Conservation (phyloP, 768 basidiomycete genomes). For the Amylocystis lapponica region DNA sequence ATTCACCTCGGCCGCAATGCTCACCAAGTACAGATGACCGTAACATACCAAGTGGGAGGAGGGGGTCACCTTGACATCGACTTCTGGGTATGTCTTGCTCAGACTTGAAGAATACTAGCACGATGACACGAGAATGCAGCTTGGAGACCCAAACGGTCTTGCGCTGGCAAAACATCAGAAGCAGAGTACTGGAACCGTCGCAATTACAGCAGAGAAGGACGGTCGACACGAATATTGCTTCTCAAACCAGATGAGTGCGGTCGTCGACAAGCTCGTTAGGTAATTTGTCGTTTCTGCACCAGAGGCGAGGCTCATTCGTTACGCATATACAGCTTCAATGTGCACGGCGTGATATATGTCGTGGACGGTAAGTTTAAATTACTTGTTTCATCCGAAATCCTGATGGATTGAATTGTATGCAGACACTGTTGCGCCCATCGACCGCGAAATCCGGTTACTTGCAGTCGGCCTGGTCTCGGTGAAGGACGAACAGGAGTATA, state of each 20-base stretch:
- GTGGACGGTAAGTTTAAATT: constrained; percentile 61
- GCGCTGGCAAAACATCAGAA: constrained; percentile 76
- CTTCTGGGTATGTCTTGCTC: constrained; percentile 69
- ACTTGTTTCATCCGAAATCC: neutral
- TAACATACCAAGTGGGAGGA: constrained; percentile 97
- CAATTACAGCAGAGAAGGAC: constrained; percentile 82
- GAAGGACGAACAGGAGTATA: constrained; percentile 99
- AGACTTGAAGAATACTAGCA: neutral
- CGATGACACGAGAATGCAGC: constrained; percentile 38
- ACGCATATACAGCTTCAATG: constrained; percentile 61
- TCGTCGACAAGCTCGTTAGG: constrained; percentile 95
- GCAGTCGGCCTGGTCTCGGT: constrained; percentile 79
- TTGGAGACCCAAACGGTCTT: constrained; percentile 67
- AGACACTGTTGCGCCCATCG: constrained; percentile 91
- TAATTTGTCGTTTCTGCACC: constrained; percentile 31
- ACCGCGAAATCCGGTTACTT: constrained; percentile 87
- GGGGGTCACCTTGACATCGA: constrained; percentile 97
- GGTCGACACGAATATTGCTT: constrained; percentile 96
- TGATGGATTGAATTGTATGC: constrained; percentile 10
- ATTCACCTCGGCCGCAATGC: neutral
- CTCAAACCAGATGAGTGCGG: constrained; percentile 97
- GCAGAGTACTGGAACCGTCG: constrained; percentile 83
- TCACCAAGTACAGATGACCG: constrained; percentile 72
- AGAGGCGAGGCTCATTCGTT: neutral
- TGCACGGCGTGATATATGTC: constrained; percentile 94